Base-by-base conservation (phyloP, 139 green algal genomes). In the Micractinium sp. region DNA sequence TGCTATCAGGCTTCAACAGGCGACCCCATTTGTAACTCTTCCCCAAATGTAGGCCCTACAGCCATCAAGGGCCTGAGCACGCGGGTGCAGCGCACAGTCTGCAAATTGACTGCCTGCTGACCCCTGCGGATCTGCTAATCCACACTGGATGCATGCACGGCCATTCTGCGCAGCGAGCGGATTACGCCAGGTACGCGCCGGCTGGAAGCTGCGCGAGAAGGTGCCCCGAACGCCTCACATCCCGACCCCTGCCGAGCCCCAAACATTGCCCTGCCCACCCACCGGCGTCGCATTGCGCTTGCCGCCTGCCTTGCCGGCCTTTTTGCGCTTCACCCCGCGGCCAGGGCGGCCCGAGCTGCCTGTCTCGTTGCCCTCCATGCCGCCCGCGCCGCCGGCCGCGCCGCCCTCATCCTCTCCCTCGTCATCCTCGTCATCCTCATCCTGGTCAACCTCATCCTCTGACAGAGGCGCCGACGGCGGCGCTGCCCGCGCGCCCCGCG, bases 381-480 rank as follows among this genome's bases (percentile, higher is more conserved):
- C 71, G 74, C 33, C 74, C 15, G 22, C 67, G 27, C 71, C 71
- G 71, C 74, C 87, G 38, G 66, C 66, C 31, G 66, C 86, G 78
- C 82, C 86, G 35, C 88, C 91, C 16, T 36, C 66, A n/a, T 27
- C 71, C 56, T 86, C 83, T 7, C 66, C 86, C 20, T 89, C 87
- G 0, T 88, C 77, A 12, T 90, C 92, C 3, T 93, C 89, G 4
- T 92, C 92, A 35, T 86, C 83, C 22, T 87, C 89, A 15, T 91
- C 88, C n/a, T 90, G 77, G 13, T 90, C 87, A 56, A 80, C 86
- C 60, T 88, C 82, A 12, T 90, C 82, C 66, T 90, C 90, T 3
- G 87, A 89, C 53, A 85, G 88, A 61, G 89, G 76, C 41, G 84
- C 74, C 33, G 81, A 81, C 15, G 61, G 31, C 18, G 80, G 29